Percentiles rank a stretch among this genome's conserved stretches.
Conservation (phyloP, 768 basidiomycete genomes). For the Agrocybe praecox region DNA sequence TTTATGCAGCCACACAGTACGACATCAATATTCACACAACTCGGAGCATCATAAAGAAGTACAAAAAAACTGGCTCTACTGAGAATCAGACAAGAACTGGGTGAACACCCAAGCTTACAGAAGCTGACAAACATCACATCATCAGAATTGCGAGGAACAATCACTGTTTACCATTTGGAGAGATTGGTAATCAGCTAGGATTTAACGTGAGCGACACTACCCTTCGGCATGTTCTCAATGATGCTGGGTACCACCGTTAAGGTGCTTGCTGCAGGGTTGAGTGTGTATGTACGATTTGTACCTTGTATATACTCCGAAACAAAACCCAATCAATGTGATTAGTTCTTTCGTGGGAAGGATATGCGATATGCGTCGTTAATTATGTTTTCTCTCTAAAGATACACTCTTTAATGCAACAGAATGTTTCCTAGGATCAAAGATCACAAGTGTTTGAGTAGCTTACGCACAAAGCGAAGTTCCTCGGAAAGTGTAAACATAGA, state of each 20-base stretch:
- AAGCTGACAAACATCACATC: background rate
- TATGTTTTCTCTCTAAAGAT: too few relatives aligned
- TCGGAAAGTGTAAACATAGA: too few relatives aligned
- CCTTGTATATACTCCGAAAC: too few relatives aligned
- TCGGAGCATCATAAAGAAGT: background rate
- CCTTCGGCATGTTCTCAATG: background rate
- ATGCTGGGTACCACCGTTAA: slow-evolving; percentile 12
- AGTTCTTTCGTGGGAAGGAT: too few relatives aligned
- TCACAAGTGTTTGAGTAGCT: too few relatives aligned
- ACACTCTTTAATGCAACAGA: too few relatives aligned
- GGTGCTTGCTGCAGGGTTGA: too few relatives aligned
- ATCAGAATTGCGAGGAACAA: background rate
- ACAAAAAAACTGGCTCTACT: background rate
- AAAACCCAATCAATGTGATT: too few relatives aligned
- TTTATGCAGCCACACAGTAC: background rate
- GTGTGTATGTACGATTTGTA: too few relatives aligned
- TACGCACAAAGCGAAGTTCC: too few relatives aligned
- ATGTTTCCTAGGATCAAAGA: too few relatives aligned
- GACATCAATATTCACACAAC: background rate
- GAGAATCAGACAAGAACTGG: slow-evolving; percentile 10
- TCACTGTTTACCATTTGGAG: background rate
- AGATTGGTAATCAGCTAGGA: slow-evolving; percentile 1
- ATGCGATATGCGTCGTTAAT: too few relatives aligned
- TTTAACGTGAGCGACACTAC: background rate
- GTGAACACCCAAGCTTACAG: slow-evolving; percentile 4